phyloP scores from a whole-genome alignment of 2,329 filamentous ascomycete species.

The Phoma sp. region DNA sequence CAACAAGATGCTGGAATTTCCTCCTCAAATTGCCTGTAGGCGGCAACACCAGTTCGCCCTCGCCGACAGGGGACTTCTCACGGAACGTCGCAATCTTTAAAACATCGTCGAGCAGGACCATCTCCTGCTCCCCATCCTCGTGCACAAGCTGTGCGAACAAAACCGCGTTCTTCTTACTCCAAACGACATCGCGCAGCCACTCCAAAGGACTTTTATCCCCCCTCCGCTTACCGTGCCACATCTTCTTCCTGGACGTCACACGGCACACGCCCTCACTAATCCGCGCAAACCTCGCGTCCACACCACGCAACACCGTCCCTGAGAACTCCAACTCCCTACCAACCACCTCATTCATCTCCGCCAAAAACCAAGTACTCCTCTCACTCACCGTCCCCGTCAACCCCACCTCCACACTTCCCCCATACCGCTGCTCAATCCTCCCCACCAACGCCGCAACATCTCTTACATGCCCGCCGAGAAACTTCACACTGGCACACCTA shows the following conservation, averaged over 20 bases:
- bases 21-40: not conserved
- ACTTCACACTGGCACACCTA: not conserved
- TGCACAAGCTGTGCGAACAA: not conserved
- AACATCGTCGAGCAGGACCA: not conserved
- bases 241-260: not conserved
- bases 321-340: not conserved
- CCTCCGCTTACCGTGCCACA: not conserved
- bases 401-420: not conserved
- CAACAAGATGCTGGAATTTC: slow-evolving; percentile 1
- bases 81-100: not conserved
- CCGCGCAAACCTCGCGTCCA: not conserved
- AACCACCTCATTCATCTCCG: not conserved
- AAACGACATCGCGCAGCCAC: not conserved
- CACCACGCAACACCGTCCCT: not conserved
- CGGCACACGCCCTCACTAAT: not conserved
- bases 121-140: not conserved
- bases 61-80: not conserved
- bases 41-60: not conserved
- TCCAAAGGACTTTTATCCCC: not conserved
- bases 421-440: not conserved
- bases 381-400: not conserved
- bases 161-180: not conserved
- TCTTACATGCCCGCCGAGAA: not conserved
- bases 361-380: not conserved
- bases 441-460: not conserved